Evolutionary conservation across 108 stramenopile species (phyloP), one percentile per base, ranked within the genome.

Genomic region (Cyclotella cryptica): DNA sequence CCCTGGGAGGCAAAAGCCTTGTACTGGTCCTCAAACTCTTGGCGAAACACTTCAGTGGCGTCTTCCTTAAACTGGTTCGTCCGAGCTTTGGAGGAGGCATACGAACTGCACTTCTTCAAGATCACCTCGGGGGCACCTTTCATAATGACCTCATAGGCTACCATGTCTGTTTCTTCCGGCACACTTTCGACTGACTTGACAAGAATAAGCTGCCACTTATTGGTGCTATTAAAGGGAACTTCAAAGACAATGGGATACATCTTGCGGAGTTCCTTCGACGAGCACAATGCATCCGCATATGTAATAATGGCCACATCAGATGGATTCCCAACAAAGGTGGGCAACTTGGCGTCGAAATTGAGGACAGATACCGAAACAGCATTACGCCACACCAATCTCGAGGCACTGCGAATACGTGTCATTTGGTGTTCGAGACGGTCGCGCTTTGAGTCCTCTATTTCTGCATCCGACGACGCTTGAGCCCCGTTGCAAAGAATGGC

Each of bases 81-180:
- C 47, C 47, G n/a, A 49, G 15, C 15, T 49, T 49, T 49, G 47
- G 18, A 49, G 15, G 47, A 49, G 47, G 35, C 35, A 35, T 5
- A 35, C 35, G 35, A 35, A 6, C 35, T 79, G 85, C 93, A 94
- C 24, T 84, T 44, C 53, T 68, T 82, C 26, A 95, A 55, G 19
- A 95, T 79, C 4, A 77, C 51, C 61, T 95, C 94, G 26, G 92
- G 94, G 12, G 94, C 94, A 26, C 94, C 94, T 87, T 95, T 95
- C 87, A 95, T 86, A 53, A 84, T 51, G 11, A 95, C 86, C 18
- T 63, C 63, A 41, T 77, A 60, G 13, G 46, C 55, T 0, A 54
- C 77, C 27, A 63, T 61, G 24, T 71, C 53, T 52, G 69, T 40
- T 15, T 26, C 40, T 28, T 88, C 86, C 43, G 83, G 78, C 13